Base-by-base conservation (phyloP, 306 rosid genomes). In the Prunus kanzakura region DNA sequence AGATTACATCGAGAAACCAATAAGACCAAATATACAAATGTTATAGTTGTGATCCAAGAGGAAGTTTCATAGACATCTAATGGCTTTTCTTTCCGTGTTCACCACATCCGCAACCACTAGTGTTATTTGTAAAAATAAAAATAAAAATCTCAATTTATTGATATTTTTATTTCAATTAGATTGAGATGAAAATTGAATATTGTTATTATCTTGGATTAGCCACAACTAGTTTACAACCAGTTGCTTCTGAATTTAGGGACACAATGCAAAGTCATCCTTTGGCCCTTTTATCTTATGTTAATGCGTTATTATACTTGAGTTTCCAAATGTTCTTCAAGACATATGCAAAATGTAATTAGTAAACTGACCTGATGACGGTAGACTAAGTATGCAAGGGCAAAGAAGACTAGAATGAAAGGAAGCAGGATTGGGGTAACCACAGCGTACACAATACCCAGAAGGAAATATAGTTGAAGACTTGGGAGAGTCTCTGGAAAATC, bases 301-400 rank as follows among this genome's bases (percentile, higher is more conserved):
- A 38, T 7, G 43, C 9, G 2, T 38, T 38, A 38, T 38, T 38
- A 38, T 38, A 38, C 43, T 6, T 7, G 43, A 12, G 11, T 69
- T 49, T 8, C n/a, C 5, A 41, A 23, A 55, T 63, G 56, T 19
- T 20, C 23, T 54, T 30, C 18, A 56, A 43, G 29, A 43, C 23
- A 55, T 14, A 15, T 13, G 23, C 18, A 11, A 27, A 64, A 20
- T 51, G 29, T 38, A 23, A 56, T 56, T 23, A 60, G 11, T 22
- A 16, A 62, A 82, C 91, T 63, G 82, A 95, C 99, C 99, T 95
- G 99, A 78, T 95, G 99, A 19, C 99, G 99, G 83, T 95, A 95
- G 76, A 95, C 97, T 84, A 95, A 78, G 91, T 92, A 92, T 11
- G 99, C 99, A 0, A 95, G 73, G 73, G 93, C 99, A 65, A 95